Evolutionary conservation across 169 alveolate genomes (phyloP).

Genomic region (Eimeria mitis): DNA sequence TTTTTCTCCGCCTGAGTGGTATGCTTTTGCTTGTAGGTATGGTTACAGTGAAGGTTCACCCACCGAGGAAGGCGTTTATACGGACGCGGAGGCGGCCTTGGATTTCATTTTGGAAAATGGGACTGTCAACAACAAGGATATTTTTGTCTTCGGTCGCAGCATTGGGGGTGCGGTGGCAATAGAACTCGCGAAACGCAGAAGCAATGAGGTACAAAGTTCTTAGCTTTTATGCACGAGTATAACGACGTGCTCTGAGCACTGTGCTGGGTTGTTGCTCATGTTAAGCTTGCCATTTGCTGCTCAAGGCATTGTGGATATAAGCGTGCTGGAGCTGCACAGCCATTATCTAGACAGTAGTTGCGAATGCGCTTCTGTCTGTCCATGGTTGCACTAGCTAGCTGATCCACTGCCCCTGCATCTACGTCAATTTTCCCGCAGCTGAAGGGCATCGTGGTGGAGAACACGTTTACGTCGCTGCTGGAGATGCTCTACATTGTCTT

Average conservation of each 20-base stretch:
- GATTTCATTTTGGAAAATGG: constrained; percentile 22
- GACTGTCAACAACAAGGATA: constrained; percentile 78
- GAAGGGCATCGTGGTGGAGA: constrained; percentile 88
- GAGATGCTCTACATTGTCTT: constrained; percentile 84
- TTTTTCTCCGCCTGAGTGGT: background rate
- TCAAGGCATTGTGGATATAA: background rate
- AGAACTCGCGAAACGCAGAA: constrained; percentile 79
- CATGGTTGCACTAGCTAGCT: background rate
- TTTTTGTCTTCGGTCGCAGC: constrained; percentile 86
- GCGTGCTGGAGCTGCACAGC: background rate
- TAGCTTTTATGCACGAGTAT: background rate
- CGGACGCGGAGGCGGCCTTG: constrained; percentile 80
- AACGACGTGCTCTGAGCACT: background rate
- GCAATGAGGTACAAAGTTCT: constrained; percentile 46
- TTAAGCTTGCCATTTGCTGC: background rate
- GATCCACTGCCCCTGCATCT: background rate
- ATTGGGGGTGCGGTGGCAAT: constrained; percentile 91
- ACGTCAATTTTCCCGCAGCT: constrained; percentile 14
- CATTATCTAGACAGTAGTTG: background rate
- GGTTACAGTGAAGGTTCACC: constrained; percentile 82
- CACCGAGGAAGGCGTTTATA: constrained; percentile 80
- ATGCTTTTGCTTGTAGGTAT: constrained; percentile 48
- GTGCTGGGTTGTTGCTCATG: background rate
- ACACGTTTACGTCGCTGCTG: constrained; percentile 87
- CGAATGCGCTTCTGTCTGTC: background rate